Conservation (phyloP, 495 filamentous ascomycete genomes). For the Lentithecium fluviatile region DNA sequence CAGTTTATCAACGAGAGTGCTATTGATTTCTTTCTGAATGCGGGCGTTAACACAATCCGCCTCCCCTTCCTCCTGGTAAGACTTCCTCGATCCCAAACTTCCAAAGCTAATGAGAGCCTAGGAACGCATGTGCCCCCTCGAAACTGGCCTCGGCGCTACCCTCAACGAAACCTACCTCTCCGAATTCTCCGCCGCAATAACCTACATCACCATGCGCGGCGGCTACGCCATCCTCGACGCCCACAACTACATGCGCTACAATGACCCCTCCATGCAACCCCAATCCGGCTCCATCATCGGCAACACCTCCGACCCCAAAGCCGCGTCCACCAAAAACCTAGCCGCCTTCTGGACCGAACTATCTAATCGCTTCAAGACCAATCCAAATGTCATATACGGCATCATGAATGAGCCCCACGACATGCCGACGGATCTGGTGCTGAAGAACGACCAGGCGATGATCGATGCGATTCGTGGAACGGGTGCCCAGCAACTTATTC, state of each 20-base stretch:
- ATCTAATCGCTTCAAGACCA: conserved; percentile 28
- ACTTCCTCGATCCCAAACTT: not conserved
- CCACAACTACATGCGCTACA: conserved; percentile 42
- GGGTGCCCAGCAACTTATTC: conserved; percentile 36
- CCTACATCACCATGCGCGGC: conserved; percentile 33
- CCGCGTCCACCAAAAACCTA: conserved; percentile 34
- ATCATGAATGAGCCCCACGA: conserved; percentile 40
- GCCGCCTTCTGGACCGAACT: conserved; percentile 36
- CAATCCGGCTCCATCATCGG: conserved; percentile 35
- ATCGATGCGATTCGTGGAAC: conserved; percentile 34
- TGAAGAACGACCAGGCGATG: conserved; percentile 35
- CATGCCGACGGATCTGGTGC: conserved; percentile 35
- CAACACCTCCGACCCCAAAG: conserved; percentile 33
- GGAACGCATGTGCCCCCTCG: conserved; percentile 39
- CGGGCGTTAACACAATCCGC: conserved; percentile 34
- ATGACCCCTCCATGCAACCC: conserved; percentile 37
- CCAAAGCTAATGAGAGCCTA: not conserved
- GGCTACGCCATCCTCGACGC: conserved; percentile 38
- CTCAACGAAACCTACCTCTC: conserved; percentile 40
- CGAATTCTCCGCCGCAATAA: conserved; percentile 33
- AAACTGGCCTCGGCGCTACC: conserved; percentile 30
- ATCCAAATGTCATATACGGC: conserved; percentile 38
- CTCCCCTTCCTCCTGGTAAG: conserved; percentile 35
- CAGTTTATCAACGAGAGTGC: conserved; percentile 35
- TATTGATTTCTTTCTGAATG: conserved; percentile 30